These are phyloP conservation scores for Coemansia sp. DNA, from an alignment of 192 early-diverging fungal species.

Conservation along the genomic window DNA sequence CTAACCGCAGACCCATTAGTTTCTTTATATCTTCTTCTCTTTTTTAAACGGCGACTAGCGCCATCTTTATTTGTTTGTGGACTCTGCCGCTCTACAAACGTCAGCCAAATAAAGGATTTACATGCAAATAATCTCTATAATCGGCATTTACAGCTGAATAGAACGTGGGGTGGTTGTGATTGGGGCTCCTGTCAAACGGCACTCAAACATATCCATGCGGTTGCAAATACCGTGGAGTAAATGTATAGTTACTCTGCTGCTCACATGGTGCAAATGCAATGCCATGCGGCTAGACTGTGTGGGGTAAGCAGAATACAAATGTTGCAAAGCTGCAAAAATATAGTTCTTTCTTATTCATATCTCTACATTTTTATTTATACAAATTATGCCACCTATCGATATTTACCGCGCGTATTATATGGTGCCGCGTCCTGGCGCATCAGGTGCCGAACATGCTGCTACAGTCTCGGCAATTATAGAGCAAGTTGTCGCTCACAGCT, in stretches of 20 bases:
- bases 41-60: too few relatives aligned
- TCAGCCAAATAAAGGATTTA: too few relatives aligned
- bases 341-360: neutral
- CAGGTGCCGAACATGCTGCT: neutral
- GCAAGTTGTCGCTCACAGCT: neutral
- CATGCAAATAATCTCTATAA: too few relatives aligned
- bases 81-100: too few relatives aligned
- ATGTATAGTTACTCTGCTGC: neutral
- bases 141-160: slow-evolving; percentile 47
- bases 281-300: neutral
- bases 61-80: too few relatives aligned
- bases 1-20: too few relatives aligned
- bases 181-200: slow-evolving; percentile 52
- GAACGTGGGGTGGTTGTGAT: slow-evolving; percentile 50
- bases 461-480: slow-evolving; percentile 10
- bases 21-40: too few relatives aligned
- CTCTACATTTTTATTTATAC: neutral
- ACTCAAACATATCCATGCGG: slow-evolving; percentile 50
- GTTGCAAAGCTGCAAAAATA: neutral
- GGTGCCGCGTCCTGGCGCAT: neutral
- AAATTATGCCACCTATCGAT: slow-evolving; percentile 29
- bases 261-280: neutral
- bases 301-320: neutral
- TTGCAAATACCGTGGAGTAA: slow-evolving; percentile 4
- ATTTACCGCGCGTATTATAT: slow-evolving; percentile 9